Evolutionary conservation across 2,329 filamentous ascomycete genomes (phyloP), one percentile per base, ranked within the genome.

Genomic region (Chalaropsis thielavioides): DNA sequence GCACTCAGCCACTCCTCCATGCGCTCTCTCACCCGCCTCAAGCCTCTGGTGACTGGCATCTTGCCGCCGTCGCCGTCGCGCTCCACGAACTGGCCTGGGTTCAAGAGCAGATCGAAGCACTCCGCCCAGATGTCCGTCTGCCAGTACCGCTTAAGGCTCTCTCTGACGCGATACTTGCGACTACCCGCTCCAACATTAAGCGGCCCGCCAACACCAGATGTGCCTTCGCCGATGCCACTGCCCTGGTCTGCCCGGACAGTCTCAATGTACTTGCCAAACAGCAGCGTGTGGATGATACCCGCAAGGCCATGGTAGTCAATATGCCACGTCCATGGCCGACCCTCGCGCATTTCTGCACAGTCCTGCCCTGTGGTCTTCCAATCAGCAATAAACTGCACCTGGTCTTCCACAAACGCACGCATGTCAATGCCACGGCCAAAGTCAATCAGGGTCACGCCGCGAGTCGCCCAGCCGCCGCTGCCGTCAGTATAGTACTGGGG

Each of bases 351-450:
- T 79, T 99, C 94, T 19, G 89, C 87, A 74, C 94, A 99, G 75
- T 99, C 94, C 63, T 90, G 87, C 27, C 88, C 82, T 17, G 83
- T 84, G 0, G 90, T 91, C 74, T 94, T 89, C 94, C 94, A 99
- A 76, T 99, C 94, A 0, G 92, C 94, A 67, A 97, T 84, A 78
- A 99, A 99, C 69, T 87, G 86, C 59, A 76, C 74, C 11, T 92
- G 90, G 51, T 86, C 82, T 0, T 86, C 80, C 2, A 76, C 75
- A 77, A 97, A 99, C 2, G 83, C 85, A 66, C 84, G 85, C 89
- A 96, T 95, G 76, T 99, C 94, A 73, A 99, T 95, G 61, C 85
- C 90, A 0, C 94, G 86, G 0, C 94, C 94, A 72, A 99, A 96
- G 75, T 99, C 94, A 70, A 99, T 97, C 22, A 99, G 81, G 0